Evolutionary conservation across 306 rosid genomes (phyloP).

Genomic region (Quercus berberidifolia): DNA sequence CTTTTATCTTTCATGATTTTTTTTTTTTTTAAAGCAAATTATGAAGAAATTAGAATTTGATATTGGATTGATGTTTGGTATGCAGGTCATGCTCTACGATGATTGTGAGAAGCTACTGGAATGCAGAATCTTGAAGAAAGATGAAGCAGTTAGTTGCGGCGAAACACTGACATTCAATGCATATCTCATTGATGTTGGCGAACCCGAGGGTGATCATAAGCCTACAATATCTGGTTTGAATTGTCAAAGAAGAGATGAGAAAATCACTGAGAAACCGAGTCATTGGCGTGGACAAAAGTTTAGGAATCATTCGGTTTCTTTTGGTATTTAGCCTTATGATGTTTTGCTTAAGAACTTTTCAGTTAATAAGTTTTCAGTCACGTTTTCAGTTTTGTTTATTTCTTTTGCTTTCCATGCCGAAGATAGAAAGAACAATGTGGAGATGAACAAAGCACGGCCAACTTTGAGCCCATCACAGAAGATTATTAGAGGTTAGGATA

Average conservation of each 20-base stretch:
- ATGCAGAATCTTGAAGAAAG: constrained; percentile 61
- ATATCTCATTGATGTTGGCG: constrained; percentile 54
- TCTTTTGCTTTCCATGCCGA: background rate
- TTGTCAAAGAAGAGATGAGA: constrained; percentile 22
- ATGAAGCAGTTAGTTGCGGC: constrained; percentile 51
- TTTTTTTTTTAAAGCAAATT: no score
- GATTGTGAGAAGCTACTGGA: constrained; percentile 64
- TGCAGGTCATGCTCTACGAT: constrained; percentile 60
- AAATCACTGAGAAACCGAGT: constrained; percentile 6
- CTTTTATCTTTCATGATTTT: no score
- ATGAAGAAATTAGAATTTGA: no score
- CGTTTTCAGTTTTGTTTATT: background rate
- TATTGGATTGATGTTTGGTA: background rate
- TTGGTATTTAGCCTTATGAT: constrained; percentile 4
- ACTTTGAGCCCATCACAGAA: constrained; percentile 77
- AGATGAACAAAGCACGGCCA: constrained; percentile 22
- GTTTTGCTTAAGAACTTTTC: background rate
- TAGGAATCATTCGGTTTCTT: background rate
- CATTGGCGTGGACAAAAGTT: background rate
- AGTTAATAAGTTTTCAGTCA: background rate
- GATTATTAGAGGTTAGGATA: constrained; percentile 62
- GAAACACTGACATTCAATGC: constrained; percentile 46
- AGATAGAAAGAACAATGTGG: constrained; percentile 19
- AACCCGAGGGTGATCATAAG: constrained; percentile 36
- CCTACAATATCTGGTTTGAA: constrained; percentile 25